A percentile compares a stretch with the other conserved stretches of the same genome.
Conservation (phyloP, 2,329 filamentous ascomycete species). For the Penicillium hesseltinei region DNA sequence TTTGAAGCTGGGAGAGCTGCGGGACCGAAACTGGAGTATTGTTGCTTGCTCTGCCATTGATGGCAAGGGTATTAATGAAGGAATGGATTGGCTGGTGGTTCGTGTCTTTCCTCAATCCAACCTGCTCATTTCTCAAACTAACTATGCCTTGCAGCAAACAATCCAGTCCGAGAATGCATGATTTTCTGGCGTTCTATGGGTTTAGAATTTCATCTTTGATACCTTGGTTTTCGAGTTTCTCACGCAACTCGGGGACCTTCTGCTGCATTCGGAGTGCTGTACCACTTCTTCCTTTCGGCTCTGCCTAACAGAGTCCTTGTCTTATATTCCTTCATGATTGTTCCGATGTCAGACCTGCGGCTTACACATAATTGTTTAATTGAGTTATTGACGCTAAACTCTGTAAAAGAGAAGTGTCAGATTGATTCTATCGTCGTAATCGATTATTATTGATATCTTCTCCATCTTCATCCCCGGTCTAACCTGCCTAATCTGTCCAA, state of each 20-base stretch:
- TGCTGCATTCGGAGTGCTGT: conserved; percentile 24
- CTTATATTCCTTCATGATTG: conserved; percentile 37
- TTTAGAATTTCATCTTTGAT: conserved; percentile 33
- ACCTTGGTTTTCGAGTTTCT: conserved; percentile 22
- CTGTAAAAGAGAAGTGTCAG: background rate
- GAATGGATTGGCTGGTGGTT: conserved; percentile 98
- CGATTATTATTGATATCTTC: background rate
- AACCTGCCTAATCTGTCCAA: background rate
- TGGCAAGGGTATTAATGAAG: conserved; percentile 89
- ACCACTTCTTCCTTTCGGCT: conserved; percentile 25
- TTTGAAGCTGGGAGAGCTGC: conserved; percentile 80
- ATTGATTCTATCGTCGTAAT: background rate
- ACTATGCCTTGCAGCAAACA: conserved; percentile 38
- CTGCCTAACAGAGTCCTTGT: conserved; percentile 30
- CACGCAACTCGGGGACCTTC: conserved; percentile 16
- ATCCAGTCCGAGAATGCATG: conserved; percentile 45
- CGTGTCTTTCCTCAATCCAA: conserved; percentile 35
- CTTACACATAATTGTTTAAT: conserved; percentile 37
- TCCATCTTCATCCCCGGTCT: background rate
- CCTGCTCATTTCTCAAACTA: background rate
- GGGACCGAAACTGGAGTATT: conserved; percentile 98
- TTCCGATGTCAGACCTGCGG: conserved; percentile 19
- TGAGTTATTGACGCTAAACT: conserved; percentile 15
- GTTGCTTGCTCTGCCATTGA: conserved; percentile 96
- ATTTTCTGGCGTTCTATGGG: conserved; percentile 31